Percentiles rank a stretch among this genome's conserved stretches.
phyloP scores from a whole-genome alignment of 768 basidiomycete genomes.

The Pleurotus platypus region DNA sequence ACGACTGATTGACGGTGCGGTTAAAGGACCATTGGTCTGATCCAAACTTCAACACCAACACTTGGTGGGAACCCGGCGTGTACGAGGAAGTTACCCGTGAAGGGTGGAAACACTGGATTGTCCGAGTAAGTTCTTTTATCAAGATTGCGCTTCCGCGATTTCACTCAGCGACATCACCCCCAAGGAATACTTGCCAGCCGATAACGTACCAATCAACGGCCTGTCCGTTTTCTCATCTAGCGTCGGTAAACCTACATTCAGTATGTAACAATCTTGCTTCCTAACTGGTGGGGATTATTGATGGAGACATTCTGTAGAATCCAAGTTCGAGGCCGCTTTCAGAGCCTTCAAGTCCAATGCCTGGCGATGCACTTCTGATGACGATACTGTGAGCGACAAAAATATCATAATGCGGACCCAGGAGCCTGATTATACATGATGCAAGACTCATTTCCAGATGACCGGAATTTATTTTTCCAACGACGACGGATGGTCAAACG shows the following conservation, averaged over 20 bases:
- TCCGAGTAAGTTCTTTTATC: neutral
- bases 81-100: neutral
- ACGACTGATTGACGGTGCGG: neutral
- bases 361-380: neutral
- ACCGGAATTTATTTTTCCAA: neutral
- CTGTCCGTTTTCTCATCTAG: neutral
- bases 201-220: neutral
- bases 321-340: neutral
- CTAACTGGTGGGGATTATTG: neutral
- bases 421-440: no score
- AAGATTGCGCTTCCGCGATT: neutral
- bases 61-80: slow-evolving; percentile 3
- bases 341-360: neutral
- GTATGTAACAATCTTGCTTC: neutral
- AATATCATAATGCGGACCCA: neutral
- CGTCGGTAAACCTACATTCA: neutral
- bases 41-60: neutral
- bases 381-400: neutral
- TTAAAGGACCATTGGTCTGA: neutral
- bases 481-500: neutral
- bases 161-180: neutral
- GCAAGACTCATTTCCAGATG: neutral
- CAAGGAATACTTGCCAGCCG: slow-evolving; percentile 1
- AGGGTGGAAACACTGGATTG: slow-evolving; percentile 2
- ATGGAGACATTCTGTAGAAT: neutral